These are phyloP conservation scores for Fragaria vesca DNA, from an alignment of 306 rosid genomes.

Conservation along the genomic window DNA sequence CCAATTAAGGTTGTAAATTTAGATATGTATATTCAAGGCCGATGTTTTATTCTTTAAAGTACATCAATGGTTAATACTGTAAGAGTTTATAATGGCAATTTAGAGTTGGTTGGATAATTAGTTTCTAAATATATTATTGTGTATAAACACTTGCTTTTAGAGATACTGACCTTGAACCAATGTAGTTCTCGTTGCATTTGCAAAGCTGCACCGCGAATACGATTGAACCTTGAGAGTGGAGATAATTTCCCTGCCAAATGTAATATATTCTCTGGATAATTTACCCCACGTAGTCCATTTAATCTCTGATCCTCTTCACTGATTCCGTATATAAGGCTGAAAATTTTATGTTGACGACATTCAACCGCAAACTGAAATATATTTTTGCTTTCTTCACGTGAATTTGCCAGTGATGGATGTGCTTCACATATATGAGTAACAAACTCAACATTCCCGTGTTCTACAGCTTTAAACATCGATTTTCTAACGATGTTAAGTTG, in stretches of 20 bases:
- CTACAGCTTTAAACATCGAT: not conserved
- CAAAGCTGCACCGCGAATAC: constrained; percentile 16
- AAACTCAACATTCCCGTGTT: not conserved
- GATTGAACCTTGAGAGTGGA: not conserved
- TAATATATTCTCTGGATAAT: not conserved
- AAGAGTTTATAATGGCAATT: too few relatives aligned
- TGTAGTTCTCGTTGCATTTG: too few relatives aligned
- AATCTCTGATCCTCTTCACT: not conserved
- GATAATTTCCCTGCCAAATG: constrained; percentile 13
- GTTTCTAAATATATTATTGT: too few relatives aligned
- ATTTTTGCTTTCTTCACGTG: too few relatives aligned
- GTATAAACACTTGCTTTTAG: not conserved
- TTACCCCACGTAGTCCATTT: fast-evolving
- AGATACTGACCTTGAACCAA: not conserved
- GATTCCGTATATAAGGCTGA: not conserved
- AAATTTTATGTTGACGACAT: constrained; percentile 10
- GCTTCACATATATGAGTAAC: not conserved
- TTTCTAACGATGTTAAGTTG: fast-evolving
- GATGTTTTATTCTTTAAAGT: too few relatives aligned
- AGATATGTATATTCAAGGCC: too few relatives aligned
- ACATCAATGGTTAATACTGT: too few relatives aligned
- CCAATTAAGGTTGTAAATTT: too few relatives aligned
- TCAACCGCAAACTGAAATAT: not conserved
- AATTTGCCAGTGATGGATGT: not conserved
- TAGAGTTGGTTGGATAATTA: too few relatives aligned